Evolutionary conservation across 1,284 basidiomycete species (phyloP), one percentile per base, ranked within the genome.

Genomic region (Xerocomus nothofagi): DNA sequence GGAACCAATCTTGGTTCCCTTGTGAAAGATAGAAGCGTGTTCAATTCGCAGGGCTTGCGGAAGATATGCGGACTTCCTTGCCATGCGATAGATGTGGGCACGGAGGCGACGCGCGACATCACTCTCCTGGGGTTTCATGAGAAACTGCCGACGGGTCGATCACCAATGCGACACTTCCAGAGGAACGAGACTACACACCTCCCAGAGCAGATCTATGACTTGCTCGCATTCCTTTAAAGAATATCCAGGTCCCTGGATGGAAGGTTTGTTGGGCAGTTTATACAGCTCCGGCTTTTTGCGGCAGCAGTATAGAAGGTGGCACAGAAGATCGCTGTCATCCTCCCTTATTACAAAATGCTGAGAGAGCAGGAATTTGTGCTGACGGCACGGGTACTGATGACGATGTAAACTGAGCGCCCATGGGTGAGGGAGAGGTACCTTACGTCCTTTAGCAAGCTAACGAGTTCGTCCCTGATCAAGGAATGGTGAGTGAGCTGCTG

Each of bases 11-110:
- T n/a, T n/a, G 23, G 17, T 1, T 1, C 1, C 4, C 27, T 14
- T 29, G 8, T 44, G 18, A 5, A 34, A 36, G 33, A 54, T 49
- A 9, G 39, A 47, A 24, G 36, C 6, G 9, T 9, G 30, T n/a
- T 8, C 21, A 10, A 63, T 68, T 14, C 11, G 37, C 15, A 67
- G 20, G 18, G 6, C 47, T 39, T 2, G 24, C 5, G 63, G 67
- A 18, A 65, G 43, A 34, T 66, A 53, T 12, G 54, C 60, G 2
- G 51, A 66, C 38, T 67, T 65, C 39, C 65, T 66, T 29, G 67
- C 51, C 53, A 68, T 53, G 30, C 65, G 67, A 6, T 65, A 65
- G 30, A 63, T 52, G 21, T 41, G 45, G 18, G 62, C 52, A 38
- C 44, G 54, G 18, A 67, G 49, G 17, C 54, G 62, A 39, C 39